phyloP scores from a whole-genome alignment of 345 rosid species.

The Excoecaria cochinchinensis region DNA sequence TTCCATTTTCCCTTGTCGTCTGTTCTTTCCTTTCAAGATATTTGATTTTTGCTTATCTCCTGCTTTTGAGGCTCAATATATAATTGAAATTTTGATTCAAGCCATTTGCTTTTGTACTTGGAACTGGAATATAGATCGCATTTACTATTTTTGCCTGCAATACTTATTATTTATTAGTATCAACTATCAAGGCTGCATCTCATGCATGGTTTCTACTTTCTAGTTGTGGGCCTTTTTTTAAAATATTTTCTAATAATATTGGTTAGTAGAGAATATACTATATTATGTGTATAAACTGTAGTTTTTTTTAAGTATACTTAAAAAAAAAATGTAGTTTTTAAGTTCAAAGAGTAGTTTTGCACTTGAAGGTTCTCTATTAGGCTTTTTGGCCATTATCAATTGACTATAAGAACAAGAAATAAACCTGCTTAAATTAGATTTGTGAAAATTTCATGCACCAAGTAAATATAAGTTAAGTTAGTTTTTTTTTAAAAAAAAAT shows the following conservation, averaged over 20 bases:
- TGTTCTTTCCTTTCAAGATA: constrained; percentile 2
- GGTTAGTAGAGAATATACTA: constrained; percentile 13
- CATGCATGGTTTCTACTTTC: constrained; percentile 7
- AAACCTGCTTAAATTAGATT: too few relatives aligned
- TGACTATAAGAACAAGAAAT: neutral
- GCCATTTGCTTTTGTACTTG: constrained; percentile 25
- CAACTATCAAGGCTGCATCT: constrained; percentile 26
- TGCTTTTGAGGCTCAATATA: constrained; percentile 29
- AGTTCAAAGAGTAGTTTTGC: neutral
- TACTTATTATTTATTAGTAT: constrained; percentile 32
- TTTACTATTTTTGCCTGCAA: constrained; percentile 26
- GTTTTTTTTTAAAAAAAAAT: too few relatives aligned
- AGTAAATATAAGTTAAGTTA: too few relatives aligned
- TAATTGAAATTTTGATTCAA: constrained; percentile 22
- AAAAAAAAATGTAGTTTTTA: too few relatives aligned
- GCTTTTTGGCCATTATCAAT: constrained; percentile 2
- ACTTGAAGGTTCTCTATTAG: constrained; percentile 5
- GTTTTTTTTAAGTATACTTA: neutral
- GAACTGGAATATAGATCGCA: constrained; percentile 20
- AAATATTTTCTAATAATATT: neutral
- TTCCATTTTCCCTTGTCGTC: constrained; percentile 5
- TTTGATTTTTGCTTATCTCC: constrained; percentile 21
- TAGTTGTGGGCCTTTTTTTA: constrained; percentile 1
- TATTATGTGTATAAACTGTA: constrained; percentile 15
- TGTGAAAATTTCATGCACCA: too few relatives aligned